Evolutionary conservation across 1,139 yeast species (phyloP).

Genomic region (Waltiozyma sp.): DNA sequence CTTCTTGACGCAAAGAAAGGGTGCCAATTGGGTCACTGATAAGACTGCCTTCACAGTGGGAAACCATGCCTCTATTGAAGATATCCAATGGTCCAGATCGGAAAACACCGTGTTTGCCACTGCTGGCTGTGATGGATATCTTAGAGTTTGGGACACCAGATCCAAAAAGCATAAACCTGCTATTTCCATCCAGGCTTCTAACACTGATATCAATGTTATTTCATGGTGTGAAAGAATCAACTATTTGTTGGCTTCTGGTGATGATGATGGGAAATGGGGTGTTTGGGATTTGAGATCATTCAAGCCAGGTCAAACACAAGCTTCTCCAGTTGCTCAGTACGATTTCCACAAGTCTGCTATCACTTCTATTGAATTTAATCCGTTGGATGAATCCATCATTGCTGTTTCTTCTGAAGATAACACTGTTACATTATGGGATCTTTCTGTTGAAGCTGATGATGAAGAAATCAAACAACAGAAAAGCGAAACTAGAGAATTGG

Average conservation of each 20-base stretch:
- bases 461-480: slow-evolving; percentile 78
- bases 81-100: slow-evolving; percentile 90
- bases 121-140: slow-evolving; percentile 84
- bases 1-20: slow-evolving; percentile 65
- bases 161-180: slow-evolving; percentile 90
- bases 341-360: slow-evolving; percentile 91
- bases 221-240: slow-evolving; percentile 90
- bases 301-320: slow-evolving; percentile 39
- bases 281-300: slow-evolving; percentile 96
- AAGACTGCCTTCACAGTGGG: slow-evolving; percentile 67
- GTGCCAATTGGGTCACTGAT: slow-evolving; percentile 80
- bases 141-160: slow-evolving; percentile 95
- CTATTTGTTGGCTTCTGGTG: slow-evolving; percentile 87
- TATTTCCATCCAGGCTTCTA: slow-evolving; percentile 72
- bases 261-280: slow-evolving; percentile 95
- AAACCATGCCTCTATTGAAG: slow-evolving; percentile 69
- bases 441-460: slow-evolving; percentile 94
- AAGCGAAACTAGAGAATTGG: slow-evolving; percentile 61
- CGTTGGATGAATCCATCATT: slow-evolving; percentile 86
- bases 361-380: slow-evolving; percentile 90
- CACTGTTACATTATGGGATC: slow-evolving; percentile 94
- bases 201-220: slow-evolving; percentile 83
- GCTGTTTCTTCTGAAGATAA: slow-evolving; percentile 96
- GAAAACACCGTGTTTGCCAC: slow-evolving; percentile 91
- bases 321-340: slow-evolving; percentile 82